Base-by-base conservation (phyloP, 306 rosid species). In the Cucumis melo region DNA sequence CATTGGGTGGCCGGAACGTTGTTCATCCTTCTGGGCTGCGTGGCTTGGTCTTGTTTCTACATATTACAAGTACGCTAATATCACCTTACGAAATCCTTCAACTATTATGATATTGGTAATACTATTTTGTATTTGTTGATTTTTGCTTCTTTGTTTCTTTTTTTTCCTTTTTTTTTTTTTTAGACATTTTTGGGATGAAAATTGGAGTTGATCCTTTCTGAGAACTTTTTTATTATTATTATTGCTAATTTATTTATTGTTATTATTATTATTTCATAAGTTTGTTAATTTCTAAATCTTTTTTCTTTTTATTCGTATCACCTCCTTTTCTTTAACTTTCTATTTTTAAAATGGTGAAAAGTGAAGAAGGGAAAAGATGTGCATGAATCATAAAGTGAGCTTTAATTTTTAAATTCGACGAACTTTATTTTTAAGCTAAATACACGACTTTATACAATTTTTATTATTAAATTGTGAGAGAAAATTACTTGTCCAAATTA, bases 1-100 rank as follows among this genome's bases (percentile, higher is more conserved):
- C 83, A 86, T 65, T 93, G 91, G 96, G 20, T 81, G 8, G 27
- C 73, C 36, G 97, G 97, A 0, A 81, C 96, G 16, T 66, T 84
- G 65, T 83, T 88, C 76, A 78, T 91, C 73, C 88, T 91, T 75
- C 66, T 91, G 2, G 97, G 86, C 23, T 89, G 97, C 19, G 87
- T 84, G 8, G 90, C 92, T 19, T 93, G 89, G 86, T 84, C 97
- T 7, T 67, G 83, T 14, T 91, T 91, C 79, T 88, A 87, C 83
- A 81, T 91, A 0, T 80, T 90, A 63, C 97, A 90, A 10, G 88
- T 87, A 80, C 41, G 80, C 14, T 24, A 32, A 0, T 6, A 60
- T 60, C n/a, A 29, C 56, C 34, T 57, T 3, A 0, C 5, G 1
- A 21, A 14, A 27, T 3, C 7, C 48, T 46, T 19, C 8, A 57